phyloP scores from a whole-genome alignment of 495 filamentous ascomycete genomes.

The Talaromyces wortmannii region DNA sequence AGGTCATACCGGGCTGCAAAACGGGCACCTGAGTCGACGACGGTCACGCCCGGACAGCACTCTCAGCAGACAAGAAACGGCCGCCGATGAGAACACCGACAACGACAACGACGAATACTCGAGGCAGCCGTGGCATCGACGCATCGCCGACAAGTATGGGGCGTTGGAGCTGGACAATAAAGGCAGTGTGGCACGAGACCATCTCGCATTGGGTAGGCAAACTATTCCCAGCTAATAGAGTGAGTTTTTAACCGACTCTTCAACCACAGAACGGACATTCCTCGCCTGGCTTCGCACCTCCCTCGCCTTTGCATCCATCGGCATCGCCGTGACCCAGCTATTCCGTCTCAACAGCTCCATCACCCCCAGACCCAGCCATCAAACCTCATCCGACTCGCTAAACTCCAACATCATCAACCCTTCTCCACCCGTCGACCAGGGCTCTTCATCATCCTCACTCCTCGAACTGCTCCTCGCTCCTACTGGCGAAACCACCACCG shows the following conservation, averaged over 20 bases:
- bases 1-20: conserved; percentile 5
- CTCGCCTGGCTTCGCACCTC: conserved; percentile 96
- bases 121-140: conserved; percentile 41
- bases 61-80: background rate
- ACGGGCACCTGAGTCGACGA: conserved; percentile 6
- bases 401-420: background rate
- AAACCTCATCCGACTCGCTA: background rate
- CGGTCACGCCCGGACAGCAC: background rate
- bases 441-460: background rate
- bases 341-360: conserved; percentile 83
- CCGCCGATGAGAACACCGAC: background rate
- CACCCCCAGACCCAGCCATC: conserved; percentile 6
- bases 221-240: background rate
- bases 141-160: conserved; percentile 60
- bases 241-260: conserved; percentile 10
- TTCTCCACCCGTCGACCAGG: background rate
- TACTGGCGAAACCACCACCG: no score
- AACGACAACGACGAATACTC: background rate
- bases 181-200: conserved; percentile 89
- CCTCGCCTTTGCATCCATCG: conserved; percentile 91
- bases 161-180: conserved; percentile 93
- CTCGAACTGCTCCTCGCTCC: conserved; percentile 7
- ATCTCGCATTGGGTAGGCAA: conserved; percentile 76
- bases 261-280: conserved; percentile 77
- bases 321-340: conserved; percentile 92